These are phyloP conservation scores for Cladorrhinum samala DNA, from an alignment of 495 filamentous ascomycete genomes.

Conservation along the genomic window DNA sequence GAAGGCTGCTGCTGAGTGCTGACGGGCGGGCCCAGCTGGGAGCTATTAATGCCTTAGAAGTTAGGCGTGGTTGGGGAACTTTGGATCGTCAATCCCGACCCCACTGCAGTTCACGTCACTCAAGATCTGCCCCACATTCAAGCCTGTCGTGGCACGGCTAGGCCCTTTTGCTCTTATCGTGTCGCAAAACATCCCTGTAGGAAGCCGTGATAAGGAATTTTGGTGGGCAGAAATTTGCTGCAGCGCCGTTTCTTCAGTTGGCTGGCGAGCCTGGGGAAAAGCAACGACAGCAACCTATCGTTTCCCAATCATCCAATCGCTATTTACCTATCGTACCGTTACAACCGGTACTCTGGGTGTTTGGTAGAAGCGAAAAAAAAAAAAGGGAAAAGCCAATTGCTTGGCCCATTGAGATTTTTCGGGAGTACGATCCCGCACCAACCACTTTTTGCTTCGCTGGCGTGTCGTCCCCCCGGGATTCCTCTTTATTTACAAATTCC, in stretches of 20 bases:
- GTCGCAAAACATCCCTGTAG: constrained; percentile 11
- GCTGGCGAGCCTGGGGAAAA: constrained; percentile 11
- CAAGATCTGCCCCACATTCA: no score
- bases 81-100: no score
- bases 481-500: neutral
- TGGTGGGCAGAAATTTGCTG: constrained; percentile 32
- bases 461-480: neutral
- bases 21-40: neutral
- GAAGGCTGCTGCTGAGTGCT: constrained; percentile 23
- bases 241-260: constrained; percentile 12
- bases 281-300: constrained; percentile 21
- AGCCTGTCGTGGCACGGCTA: no score
- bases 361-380: no score
- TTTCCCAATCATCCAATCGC: constrained; percentile 18
- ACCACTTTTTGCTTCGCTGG: no score
- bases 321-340: no score
- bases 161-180: constrained; percentile 23
- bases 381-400: no score
- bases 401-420: no score
- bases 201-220: constrained; percentile 26
- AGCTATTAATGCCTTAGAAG: constrained; percentile 17
- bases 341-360: no score
- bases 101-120: no score
- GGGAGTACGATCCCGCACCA: no score
- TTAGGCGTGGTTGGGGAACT: no score